Evolutionary conservation across 1,284 basidiomycete species (phyloP), one percentile per base, ranked within the genome.

Genomic region (Boletellus sp.): DNA sequence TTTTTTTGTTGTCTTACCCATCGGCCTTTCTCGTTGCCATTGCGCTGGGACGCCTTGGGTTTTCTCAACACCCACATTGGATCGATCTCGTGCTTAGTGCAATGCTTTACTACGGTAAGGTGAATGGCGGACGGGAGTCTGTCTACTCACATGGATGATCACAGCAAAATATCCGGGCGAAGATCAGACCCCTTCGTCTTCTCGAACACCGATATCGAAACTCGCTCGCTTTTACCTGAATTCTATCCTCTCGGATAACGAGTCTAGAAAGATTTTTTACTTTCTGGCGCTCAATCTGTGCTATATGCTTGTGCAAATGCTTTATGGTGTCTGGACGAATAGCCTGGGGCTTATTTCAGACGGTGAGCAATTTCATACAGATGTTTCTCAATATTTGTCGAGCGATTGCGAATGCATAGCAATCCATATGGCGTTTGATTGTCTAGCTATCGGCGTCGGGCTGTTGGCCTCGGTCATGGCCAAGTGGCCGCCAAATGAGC

Each of bases 381-480:
- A 22, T 35, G 1, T 50, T 2, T 43, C 16, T 44, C 39, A 13
- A 30, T 44, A 16, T 35, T 48, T 35, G 16, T 45, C 44, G 26
- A 58, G 16, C 30, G 53, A 40, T 50, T 42, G 33, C 45, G 47
- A 42, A 45, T 38, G n/a, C 37, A 12, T 58, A 97, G 96, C 97
- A 13, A 99, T 99, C 47, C 97, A 99, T 68, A 99, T 99, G 97
- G 92, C 95, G 22, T 99, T 99, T 63, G 97, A 99, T 72, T 99
- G 97, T 65, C 87, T 97, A 75, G 96, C 96, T 2, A 93, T 99
- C 51, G 96, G 85, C 0, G 93, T 99, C 59, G 97, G 97, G 2
- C 77, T 99, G 2, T 87, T 97, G 56, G 97, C 97, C 3, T 95
- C 92, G 24, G 92, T 99, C 12, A 98, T 98, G 88, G 93, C 95